Evolutionary conservation across 2,329 filamentous ascomycete species (phyloP).

Genomic region (Dryadomyces quercivorus): DNA sequence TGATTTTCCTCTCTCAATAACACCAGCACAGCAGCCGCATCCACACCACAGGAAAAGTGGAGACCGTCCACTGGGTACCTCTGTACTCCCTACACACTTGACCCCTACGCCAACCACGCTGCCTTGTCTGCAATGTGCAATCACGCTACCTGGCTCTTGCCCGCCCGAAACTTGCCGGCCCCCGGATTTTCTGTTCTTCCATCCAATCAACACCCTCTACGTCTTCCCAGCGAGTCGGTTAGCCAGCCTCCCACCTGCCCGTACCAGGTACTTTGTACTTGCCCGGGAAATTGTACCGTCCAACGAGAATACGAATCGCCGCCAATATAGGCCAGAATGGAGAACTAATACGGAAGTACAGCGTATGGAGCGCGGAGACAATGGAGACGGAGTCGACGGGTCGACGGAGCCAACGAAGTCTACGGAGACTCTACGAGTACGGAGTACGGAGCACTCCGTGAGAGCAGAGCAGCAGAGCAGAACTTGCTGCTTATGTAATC

Average conservation of each 20-base stretch:
- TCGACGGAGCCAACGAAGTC: no score
- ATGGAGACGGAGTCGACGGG: no score
- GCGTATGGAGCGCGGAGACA: no score
- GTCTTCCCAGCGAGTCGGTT: conserved; percentile 5
- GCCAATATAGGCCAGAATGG: no score
- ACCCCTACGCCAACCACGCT: neutral
- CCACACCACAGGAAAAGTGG: conserved; percentile 8
- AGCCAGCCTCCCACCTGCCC: neutral
- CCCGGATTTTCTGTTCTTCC: conserved; percentile 11
- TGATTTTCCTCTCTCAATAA: conserved; percentile 15
- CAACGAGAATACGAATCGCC: neutral
- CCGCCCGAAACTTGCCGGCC: conserved; percentile 3
- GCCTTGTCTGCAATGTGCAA: neutral
- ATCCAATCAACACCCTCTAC: conserved; percentile 9
- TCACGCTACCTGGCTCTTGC: neutral
- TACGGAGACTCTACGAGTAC: neutral
- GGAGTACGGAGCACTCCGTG: no score
- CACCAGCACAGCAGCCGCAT: conserved; percentile 13
- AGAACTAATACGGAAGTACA: no score
- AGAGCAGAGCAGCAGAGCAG: no score
- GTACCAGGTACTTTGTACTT: conserved; percentile 12
- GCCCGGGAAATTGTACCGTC: neutral
- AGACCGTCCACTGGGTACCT: neutral
- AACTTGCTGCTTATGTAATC: no score
- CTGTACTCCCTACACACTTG: neutral